phyloP scores from a whole-genome alignment of 2,329 filamentous ascomycete species.

The Arthroderma uncinatum region DNA sequence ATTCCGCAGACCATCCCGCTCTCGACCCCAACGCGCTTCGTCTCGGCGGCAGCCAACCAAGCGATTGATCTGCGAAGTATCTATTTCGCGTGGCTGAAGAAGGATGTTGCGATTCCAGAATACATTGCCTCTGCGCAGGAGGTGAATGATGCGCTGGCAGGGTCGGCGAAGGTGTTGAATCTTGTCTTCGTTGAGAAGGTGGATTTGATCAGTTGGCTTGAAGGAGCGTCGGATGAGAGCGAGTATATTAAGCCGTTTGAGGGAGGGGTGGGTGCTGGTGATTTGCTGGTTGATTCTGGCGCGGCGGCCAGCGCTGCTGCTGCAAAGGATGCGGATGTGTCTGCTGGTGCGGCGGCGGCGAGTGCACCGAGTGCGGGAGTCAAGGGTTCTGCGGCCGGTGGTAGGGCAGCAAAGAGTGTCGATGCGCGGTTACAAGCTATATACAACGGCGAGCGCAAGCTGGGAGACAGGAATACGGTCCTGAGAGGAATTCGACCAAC shows the following conservation, averaged over 20 bases:
- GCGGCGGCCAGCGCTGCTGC: conserved; percentile 31
- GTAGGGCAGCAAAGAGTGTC: conserved; percentile 49
- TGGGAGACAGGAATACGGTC: conserved; percentile 84
- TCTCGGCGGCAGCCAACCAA: conserved; percentile 54
- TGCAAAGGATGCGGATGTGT: conserved; percentile 32
- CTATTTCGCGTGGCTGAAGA: conserved; percentile 92
- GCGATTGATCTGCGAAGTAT: conserved; percentile 83
- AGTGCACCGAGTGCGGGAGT: conserved; percentile 38
- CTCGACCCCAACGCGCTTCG: conserved; percentile 69
- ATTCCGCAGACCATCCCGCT: conserved; percentile 55
- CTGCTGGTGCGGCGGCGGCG: conserved; percentile 38
- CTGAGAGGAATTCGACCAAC: conserved; percentile 79
- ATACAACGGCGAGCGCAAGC: conserved; percentile 79
- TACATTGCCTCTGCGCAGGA: conserved; percentile 77
- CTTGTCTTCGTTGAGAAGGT: conserved; percentile 83
- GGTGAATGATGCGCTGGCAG: conserved; percentile 62
- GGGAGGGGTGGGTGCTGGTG: conserved; percentile 41
- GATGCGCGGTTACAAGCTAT: conserved; percentile 78
- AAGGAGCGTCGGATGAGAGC: conserved; percentile 77
- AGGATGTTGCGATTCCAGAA: conserved; percentile 76
- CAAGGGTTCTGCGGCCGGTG: conserved; percentile 26
- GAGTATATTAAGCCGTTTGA: conserved; percentile 84
- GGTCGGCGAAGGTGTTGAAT: conserved; percentile 57
- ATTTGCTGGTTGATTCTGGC: conserved; percentile 33
- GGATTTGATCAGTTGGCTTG: conserved; percentile 86